Conservation (phyloP, 371 early-diverging fungal genomes). For the Mortierella sp. region DNA sequence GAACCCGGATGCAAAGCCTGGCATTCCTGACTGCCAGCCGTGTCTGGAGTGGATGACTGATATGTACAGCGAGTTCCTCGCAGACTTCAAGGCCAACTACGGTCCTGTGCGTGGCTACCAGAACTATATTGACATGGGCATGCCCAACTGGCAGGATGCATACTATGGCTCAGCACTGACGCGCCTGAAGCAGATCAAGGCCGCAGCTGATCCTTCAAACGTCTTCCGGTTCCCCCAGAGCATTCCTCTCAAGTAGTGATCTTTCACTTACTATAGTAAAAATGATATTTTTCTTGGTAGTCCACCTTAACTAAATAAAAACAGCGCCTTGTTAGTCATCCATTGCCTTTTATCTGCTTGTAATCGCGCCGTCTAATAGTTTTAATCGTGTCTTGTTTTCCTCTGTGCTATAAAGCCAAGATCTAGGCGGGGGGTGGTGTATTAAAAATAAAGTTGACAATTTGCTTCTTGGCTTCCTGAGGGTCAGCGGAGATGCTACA, state of each 20-base stretch:
- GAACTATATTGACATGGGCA: conserved; percentile 50
- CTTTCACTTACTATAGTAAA: not conserved
- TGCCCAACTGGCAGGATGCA: conserved; percentile 38
- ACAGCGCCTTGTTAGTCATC: too few species aligned
- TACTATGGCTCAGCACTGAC: conserved; percentile 53
- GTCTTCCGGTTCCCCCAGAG: conserved; percentile 53
- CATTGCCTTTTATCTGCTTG: too few species aligned
- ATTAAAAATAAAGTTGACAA: conserved; percentile 39
- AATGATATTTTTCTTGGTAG: too few species aligned
- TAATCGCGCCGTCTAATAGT: too few species aligned
- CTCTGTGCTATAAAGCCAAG: not conserved
- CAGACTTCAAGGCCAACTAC: conserved; percentile 23
- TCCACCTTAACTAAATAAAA: too few species aligned
- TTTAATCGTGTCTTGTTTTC: not conserved
- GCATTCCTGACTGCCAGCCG: conserved; percentile 20
- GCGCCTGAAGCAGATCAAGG: conserved; percentile 48
- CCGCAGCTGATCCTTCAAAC: conserved; percentile 45
- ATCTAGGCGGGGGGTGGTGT: conserved; percentile 15
- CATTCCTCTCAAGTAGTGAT: conserved; percentile 29
- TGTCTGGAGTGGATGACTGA: conserved; percentile 42
- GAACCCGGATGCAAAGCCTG: conserved; percentile 17
- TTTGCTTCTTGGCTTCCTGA: conserved; percentile 45
- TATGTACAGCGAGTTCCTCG: conserved; percentile 42
- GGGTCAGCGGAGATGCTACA: conserved; percentile 44
- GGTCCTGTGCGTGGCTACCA: conserved; percentile 41